Evolutionary conservation across 331 rosid species (phyloP), one percentile per base, ranked within the genome.

Genomic region (Cydonia oblonga): DNA sequence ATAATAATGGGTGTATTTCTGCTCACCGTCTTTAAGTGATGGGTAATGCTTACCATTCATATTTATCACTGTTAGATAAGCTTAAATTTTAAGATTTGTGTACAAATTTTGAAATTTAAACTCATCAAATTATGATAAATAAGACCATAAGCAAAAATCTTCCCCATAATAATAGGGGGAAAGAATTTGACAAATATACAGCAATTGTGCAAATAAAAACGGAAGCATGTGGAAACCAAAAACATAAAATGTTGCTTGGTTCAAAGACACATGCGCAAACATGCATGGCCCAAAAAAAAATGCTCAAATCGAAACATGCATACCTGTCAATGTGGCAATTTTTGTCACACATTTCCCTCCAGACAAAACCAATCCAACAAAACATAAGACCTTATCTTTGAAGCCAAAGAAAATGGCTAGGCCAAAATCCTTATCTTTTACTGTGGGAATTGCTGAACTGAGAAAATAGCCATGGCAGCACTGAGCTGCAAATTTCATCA

Each of bases 401-500:
- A 59, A 30, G 44, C 65, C 68, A 53, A 33, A 62, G 35, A 64
- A 76, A 70, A 64, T 28, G 25, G 18, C 25, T 10, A 38, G 42
- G 52, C 52, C 52, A 44, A 53, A 12, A 78, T 64, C 67, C 91
- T 87, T 87, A 88, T 86, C 73, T 76, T 76, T 30, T 25, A 75
- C 72, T 62, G 42, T 53, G 58, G 72, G 46, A 71, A 66, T 67
- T 61, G 72, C 54, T 25, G 67, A 18, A 66, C 68, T n/a, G 33
- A 68, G 52, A 25, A 40, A 24, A 8, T 14, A 87, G 62, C 82
- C 71, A 93, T 93, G 98, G 89, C 64, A 25, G 35, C 81, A 64
- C 78, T 87, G 83, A 86, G 86, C 86, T 82, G 84, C 83, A 88
- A 78, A 6, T 84, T 84, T 54, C 87, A 80, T 58, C 87, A 80